Conservation (phyloP, 306 rosid species). For the Vachellia pachyceras region DNA sequence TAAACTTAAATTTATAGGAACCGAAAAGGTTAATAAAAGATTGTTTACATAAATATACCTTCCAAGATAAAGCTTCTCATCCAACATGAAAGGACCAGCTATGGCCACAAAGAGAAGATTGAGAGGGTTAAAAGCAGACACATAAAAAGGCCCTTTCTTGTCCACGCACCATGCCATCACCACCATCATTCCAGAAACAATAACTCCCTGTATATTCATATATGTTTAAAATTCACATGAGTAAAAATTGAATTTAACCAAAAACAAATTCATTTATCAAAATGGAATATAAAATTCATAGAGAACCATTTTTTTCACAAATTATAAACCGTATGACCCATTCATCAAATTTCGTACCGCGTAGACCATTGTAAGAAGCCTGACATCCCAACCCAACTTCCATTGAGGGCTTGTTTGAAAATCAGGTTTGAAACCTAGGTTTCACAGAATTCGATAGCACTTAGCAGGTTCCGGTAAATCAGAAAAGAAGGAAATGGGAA, state of each 20-base stretch:
- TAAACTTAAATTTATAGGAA: too few species aligned
- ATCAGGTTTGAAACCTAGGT: too few species aligned
- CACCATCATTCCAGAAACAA: constrained; percentile 31
- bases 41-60: constrained; percentile 18
- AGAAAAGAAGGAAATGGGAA: too few species aligned
- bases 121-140: constrained; percentile 39
- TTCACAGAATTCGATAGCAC: too few species aligned
- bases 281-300: too few species aligned
- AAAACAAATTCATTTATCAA: too few species aligned
- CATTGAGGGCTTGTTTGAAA: too few species aligned
- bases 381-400: too few species aligned
- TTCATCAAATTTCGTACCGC: constrained; percentile 14
- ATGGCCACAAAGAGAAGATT: constrained; percentile 32
- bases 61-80: constrained; percentile 47
- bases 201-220: constrained; percentile 42
- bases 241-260: too few species aligned
- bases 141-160: constrained; percentile 45
- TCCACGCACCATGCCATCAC: constrained; percentile 34
- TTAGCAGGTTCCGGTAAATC: too few species aligned
- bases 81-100: constrained; percentile 27
- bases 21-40: too few species aligned
- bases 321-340: not conserved
- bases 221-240: not conserved
- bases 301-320: not conserved
- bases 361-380: too few species aligned